These are phyloP conservation scores for Aspergillus funiculosus DNA, from an alignment of 495 filamentous ascomycete species.

Conservation along the genomic window DNA sequence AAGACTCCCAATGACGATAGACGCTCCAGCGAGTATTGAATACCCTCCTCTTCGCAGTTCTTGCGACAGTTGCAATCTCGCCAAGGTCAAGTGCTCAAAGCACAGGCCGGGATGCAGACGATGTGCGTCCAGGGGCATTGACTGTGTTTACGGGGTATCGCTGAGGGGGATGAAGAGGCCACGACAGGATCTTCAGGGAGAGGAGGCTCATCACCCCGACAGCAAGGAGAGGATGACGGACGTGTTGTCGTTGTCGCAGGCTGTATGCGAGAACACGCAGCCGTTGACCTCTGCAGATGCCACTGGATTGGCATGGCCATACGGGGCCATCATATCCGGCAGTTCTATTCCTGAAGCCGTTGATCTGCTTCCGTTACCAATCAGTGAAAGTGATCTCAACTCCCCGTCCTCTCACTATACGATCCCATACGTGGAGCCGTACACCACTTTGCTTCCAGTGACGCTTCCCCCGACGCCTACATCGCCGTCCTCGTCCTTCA, in stretches of 20 bases:
- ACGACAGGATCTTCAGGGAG: not conserved
- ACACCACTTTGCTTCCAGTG: no score
- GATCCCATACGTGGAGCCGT: no score
- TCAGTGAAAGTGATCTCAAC: no score
- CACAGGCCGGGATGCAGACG: slow-evolving; percentile 8
- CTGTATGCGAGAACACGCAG: not conserved
- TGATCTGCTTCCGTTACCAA: no score
- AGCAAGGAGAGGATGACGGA: slow-evolving; percentile 1
- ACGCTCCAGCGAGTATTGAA: not conserved
- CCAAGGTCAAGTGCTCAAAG: slow-evolving; percentile 9
- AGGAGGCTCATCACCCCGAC: not conserved
- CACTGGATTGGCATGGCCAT: no score
- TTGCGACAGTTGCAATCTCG: slow-evolving; percentile 7
- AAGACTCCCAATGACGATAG: not conserved
- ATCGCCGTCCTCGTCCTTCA: no score
- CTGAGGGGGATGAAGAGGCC: slow-evolving; percentile 8
- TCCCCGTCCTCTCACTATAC: no score
- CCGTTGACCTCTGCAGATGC: not conserved
- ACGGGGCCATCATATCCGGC: no score
- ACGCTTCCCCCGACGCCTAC: no score
- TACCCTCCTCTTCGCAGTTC: slow-evolving; percentile 11
- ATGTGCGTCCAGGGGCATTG: not conserved
- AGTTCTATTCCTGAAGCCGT: no score
- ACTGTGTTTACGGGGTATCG: slow-evolving; percentile 8
- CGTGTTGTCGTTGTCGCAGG: not conserved